Base-by-base conservation (phyloP, 2,329 filamentous ascomycete species). In the Phialophora expanda region DNA sequence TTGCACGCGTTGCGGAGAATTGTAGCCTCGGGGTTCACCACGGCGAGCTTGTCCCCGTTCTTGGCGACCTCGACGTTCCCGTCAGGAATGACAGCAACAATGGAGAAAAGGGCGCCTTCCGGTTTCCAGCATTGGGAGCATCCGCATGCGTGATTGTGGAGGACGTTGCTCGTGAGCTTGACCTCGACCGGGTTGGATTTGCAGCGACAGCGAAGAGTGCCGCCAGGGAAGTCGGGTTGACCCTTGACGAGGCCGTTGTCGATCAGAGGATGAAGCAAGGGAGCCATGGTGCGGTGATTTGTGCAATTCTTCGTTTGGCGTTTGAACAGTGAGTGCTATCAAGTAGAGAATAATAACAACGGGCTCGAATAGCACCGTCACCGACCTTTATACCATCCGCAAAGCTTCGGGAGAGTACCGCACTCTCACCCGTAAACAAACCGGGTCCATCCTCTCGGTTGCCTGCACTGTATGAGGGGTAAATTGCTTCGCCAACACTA, bases 111-210 rank as follows among this genome's bases (percentile, higher is more conserved):
- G 0, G 87, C 82, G 32, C 86, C 86, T 1, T 76, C 65, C 4
- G 88, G 88, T 77, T 90, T 90, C 87, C 87, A 90, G 83, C 88
- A 90, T 76, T 90, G 88, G 62, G 87, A 89, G 78, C 88, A 90
- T 68, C 88, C 88, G 77, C 88, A 90, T 62, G 86, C 87, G 78
- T 90, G 88, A 81, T 90, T 90, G 81, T 90, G 87, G 1, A 82
- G 79, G 63, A 90, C 84, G 71, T 89, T 86, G 74, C 83, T 79
- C 65, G 72, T 75, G 46, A 90, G 80, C 0, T 81, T 82, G 24
- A 90, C 81, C 72, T 86, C 83, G 66, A 90, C 85, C 28, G 83
- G 84, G 75, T 83, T 75, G 68, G 71, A 78, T 11, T 77, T 62
- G 80, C 88, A 90, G 72, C 84, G 83, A 81, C 88, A 90, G 75